Conservation (phyloP, 208 protist species). For the Leishmania amazonensis region DNA sequence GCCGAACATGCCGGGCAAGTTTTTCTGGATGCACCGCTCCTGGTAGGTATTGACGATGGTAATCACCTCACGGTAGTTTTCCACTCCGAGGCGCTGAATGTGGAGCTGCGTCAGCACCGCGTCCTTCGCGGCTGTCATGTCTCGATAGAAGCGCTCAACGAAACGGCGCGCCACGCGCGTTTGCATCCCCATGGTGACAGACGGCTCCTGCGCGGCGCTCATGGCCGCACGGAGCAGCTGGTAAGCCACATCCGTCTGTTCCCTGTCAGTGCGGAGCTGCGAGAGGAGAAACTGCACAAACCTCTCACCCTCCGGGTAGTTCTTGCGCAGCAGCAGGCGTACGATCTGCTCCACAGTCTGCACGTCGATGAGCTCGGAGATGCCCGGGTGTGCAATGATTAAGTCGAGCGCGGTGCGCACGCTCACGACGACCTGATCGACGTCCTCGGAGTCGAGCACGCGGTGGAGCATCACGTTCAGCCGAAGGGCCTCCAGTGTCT, state of each 20-base stretch:
- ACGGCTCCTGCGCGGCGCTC: slow-evolving; percentile 74
- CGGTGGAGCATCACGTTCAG: slow-evolving; percentile 75
- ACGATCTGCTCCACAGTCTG: slow-evolving; percentile 66
- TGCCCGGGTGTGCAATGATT: slow-evolving; percentile 66
- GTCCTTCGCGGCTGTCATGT: slow-evolving; percentile 65
- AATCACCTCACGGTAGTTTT: slow-evolving; percentile 67
- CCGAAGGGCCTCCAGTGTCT: slow-evolving; percentile 67
- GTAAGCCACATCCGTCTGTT: slow-evolving; percentile 26
- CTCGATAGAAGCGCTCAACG: slow-evolving; percentile 67
- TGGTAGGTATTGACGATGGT: slow-evolving; percentile 73
- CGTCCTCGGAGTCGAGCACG: slow-evolving; percentile 52
- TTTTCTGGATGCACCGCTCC: slow-evolving; percentile 51
- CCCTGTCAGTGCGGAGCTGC: slow-evolving; percentile 43
- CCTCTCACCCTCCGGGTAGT: slow-evolving; percentile 61
- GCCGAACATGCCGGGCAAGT: slow-evolving; percentile 79
- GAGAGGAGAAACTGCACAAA: slow-evolving; percentile 70
- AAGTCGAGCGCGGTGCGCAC: slow-evolving; percentile 55
- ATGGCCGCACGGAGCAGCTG: slow-evolving; percentile 57
- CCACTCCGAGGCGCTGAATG: slow-evolving; percentile 68
- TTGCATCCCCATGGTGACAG: slow-evolving; percentile 49
- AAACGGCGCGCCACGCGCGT: slow-evolving; percentile 44
- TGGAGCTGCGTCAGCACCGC: slow-evolving; percentile 80
- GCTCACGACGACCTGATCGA: slow-evolving; percentile 47
- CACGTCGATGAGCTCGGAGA: slow-evolving; percentile 77
- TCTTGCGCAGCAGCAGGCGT: slow-evolving; percentile 52